Evolutionary conservation across 768 basidiomycete genomes (phyloP).

Genomic region (Phaeotremella fagi): DNA sequence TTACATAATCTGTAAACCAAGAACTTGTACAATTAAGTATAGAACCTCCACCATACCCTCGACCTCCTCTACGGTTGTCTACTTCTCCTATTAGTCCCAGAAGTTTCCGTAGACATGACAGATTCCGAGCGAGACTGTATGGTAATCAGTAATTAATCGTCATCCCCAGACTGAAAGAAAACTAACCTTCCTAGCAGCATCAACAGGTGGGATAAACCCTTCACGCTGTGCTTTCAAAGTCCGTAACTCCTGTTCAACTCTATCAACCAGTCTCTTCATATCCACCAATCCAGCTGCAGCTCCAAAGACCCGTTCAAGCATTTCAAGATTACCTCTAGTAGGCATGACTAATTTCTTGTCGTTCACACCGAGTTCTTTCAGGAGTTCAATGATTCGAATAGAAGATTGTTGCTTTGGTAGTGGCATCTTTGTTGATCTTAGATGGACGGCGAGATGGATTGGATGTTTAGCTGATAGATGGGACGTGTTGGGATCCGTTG

Average conservation of each 20-base stretch:
- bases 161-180: background rate
- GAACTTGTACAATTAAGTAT: background rate
- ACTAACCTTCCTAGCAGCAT: conserved; percentile 45
- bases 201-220: conserved; percentile 25
- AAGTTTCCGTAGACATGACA: conserved; percentile 24
- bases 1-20: too few relatives aligned
- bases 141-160: background rate
- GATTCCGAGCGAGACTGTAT: conserved; percentile 23
- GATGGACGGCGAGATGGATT: conserved; percentile 57
- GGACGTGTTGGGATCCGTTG: conserved; percentile 26
- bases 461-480: conserved; percentile 42
- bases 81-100: conserved; percentile 5
- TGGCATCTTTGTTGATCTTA: conserved; percentile 83
- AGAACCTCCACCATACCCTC: background rate
- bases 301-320: conserved; percentile 68
- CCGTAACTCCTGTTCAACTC: conserved; percentile 77
- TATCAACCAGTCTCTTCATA: conserved; percentile 79
- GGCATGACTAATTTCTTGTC: conserved; percentile 86
- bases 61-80: conserved; percentile 1
- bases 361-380: conserved; percentile 70
- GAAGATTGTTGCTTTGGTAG: conserved; percentile 64
- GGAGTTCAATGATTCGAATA: conserved; percentile 69
- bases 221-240: conserved; percentile 57
- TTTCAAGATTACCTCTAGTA: conserved; percentile 70
- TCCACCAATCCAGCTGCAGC: conserved; percentile 70